Base-by-base conservation (phyloP, 257 asterid species). In the Nicotiana undulata region DNA sequence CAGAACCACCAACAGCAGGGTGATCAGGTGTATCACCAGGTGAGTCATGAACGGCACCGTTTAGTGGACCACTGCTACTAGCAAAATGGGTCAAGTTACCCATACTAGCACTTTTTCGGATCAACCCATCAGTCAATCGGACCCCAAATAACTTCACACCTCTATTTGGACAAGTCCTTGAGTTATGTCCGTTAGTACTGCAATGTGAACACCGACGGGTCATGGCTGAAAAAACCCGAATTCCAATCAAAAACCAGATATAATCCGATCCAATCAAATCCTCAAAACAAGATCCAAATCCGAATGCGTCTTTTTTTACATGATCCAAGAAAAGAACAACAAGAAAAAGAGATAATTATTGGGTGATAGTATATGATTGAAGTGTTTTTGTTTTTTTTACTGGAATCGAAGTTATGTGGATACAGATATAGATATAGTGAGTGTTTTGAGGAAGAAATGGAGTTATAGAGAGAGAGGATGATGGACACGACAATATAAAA, bases 151-250 rank as follows among this genome's bases (percentile, higher is more conserved):
- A 87, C 95, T 94, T 96, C 28, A 96, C 99, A 17, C 99, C 99
- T n/a, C 98, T 91, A 88, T 92, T 96, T 51, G 99, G 99, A 78
- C 99, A 96, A 72, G 99, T 96, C 82, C 98, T 86, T 4, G 98
- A 96, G 83, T 96, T 96, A 76, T 96, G 99, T 17, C 99, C 99
- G 91, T 96, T 96, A 84, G 94, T 91, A 83, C 99, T 92, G 92
- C 99, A 96, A 94, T 96, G 99, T 88, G 99, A 96, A 85, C 99
- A 96, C 87, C 97, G 83, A 81, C 99, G 85, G 79, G 98, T 96
- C 99, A 96, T 96, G 61, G 82, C 77, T 84, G 16, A 81, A 37
- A 18, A 34, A 66, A 46, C 81, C 9, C 37, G 63, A 20, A 52
- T 20, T 32, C 16, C 31, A 17, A 60, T 37, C 80, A 63, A 56